Conservation (phyloP, 139 green algal genomes). For the Chara braunii region DNA sequence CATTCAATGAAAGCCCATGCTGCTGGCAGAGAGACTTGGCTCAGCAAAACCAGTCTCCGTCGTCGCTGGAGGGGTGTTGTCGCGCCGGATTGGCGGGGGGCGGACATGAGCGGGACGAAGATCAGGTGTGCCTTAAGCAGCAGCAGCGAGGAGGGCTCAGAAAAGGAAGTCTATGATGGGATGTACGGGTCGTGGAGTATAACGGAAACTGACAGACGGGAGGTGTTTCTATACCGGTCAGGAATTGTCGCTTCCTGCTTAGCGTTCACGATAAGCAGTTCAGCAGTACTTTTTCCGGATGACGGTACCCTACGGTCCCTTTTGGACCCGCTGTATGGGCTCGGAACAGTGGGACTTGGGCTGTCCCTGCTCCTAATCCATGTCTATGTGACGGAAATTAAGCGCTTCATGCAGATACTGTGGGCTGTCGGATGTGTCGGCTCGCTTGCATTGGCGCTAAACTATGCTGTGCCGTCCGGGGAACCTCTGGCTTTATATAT, state of each 20-base stretch:
- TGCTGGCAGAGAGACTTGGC: no score
- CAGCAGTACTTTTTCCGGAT: conserved; percentile 8
- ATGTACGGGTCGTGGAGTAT: conserved; percentile 31
- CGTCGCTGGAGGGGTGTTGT: neutral
- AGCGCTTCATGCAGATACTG: conserved; percentile 37
- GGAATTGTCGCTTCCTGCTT: conserved; percentile 20
- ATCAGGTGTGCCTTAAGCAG: neutral
- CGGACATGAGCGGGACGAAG: neutral
- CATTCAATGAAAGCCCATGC: no score
- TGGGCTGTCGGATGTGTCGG: conserved; percentile 53
- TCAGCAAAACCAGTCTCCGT: no score
- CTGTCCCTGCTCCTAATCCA: conserved; percentile 74
- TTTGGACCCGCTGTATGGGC: conserved; percentile 22
- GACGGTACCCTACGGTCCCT: conserved; percentile 5
- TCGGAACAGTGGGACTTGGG: conserved; percentile 55
- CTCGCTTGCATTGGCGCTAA: conserved; percentile 20
- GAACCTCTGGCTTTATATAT: conserved; percentile 55
- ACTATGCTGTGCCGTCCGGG: conserved; percentile 48
- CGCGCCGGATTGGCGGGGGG: neutral
- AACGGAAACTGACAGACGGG: conserved; percentile 16
- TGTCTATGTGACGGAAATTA: conserved; percentile 81
- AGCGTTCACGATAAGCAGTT: conserved; percentile 2
- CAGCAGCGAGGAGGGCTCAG: neutral
- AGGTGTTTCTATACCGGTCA: conserved; percentile 30
- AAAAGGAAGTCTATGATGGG: conserved; percentile 3